phyloP scores from a whole-genome alignment of 1,284 basidiomycete species.

The Ustilago shanxiensis region DNA sequence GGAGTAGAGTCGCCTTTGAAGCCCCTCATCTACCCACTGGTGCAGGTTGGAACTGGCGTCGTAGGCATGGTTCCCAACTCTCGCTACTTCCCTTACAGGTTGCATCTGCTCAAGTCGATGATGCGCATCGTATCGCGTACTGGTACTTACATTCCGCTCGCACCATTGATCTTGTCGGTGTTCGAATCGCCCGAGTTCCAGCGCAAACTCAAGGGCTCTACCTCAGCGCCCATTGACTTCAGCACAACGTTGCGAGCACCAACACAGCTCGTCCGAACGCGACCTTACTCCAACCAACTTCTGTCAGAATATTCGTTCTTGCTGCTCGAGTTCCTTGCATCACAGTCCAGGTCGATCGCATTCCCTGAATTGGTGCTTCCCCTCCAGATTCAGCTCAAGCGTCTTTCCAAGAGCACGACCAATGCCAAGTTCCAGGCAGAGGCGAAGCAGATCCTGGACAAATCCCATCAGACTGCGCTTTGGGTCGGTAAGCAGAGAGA shows the following conservation, averaged over 20 bases:
- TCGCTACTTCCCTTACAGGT: conserved; percentile 83
- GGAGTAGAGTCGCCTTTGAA: conserved; percentile 80
- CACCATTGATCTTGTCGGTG: conserved; percentile 87
- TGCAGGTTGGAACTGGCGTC: conserved; percentile 92
- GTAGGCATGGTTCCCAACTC: conserved; percentile 89
- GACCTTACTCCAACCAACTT: conserved; percentile 85
- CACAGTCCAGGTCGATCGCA: conserved; percentile 76
- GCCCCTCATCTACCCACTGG: conserved; percentile 91
- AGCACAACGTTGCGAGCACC: conserved; percentile 89
- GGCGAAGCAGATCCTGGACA: conserved; percentile 61
- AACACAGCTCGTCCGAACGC: conserved; percentile 87
- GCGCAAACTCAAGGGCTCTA: conserved; percentile 86
- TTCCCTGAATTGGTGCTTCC: conserved; percentile 96
- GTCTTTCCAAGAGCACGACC: conserved; percentile 58
- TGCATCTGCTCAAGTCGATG: conserved; percentile 81
- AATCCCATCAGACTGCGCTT: conserved; percentile 57
- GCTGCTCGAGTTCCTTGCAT: conserved; percentile 80
- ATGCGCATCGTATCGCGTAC: conserved; percentile 82
- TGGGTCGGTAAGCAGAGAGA: conserved; percentile 61
- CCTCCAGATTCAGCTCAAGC: conserved; percentile 74
- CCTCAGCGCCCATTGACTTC: conserved; percentile 88
- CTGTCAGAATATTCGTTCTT: conserved; percentile 85
- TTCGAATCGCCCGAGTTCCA: conserved; percentile 82
- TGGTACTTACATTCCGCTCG: conserved; percentile 86
- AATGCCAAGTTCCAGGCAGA: conserved; percentile 56